A percentile compares a stretch with the other conserved stretches of the same genome.
These are phyloP conservation scores for Pleurozium schreberi DNA, from an alignment of 225 moss, liverwort and hornwort genomes.

Conservation along the genomic window DNA sequence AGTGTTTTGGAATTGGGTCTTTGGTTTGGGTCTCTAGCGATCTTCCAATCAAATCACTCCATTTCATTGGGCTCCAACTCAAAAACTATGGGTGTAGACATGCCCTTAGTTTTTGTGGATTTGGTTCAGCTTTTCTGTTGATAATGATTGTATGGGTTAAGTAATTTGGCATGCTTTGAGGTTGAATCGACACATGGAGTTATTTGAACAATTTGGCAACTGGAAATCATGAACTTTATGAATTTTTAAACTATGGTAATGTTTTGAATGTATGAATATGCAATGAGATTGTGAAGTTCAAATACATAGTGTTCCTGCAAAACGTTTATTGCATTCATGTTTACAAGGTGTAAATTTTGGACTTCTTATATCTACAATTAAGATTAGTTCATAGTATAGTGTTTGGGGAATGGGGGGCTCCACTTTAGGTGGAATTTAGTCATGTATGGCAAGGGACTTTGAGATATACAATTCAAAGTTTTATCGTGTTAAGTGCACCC, in stretches of 20 bases:
- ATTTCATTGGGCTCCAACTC: too few species aligned
- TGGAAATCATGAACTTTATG: not conserved
- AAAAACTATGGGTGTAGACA: too few species aligned
- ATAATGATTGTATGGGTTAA: not conserved
- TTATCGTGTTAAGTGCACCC: not conserved
- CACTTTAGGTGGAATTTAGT: fast-evolving
- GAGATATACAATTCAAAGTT: not conserved
- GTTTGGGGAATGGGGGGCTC: fast-evolving
- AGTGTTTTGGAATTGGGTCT: too few species aligned
- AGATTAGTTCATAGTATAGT: fast-evolving
- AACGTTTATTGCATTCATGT: fast-evolving
- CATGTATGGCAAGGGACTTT: fast-evolving
- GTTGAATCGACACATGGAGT: not conserved
- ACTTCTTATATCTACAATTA: not conserved
- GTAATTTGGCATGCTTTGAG: not conserved
- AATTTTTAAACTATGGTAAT: not conserved
- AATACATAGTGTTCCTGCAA: not conserved
- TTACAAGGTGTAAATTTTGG: not conserved
- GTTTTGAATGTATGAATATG: not conserved
- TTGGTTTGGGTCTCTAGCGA: too few species aligned
- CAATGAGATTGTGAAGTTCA: not conserved
- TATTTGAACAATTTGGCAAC: not conserved
- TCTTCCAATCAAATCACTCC: too few species aligned
- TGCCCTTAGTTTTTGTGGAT: not conserved
- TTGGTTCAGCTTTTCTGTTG: not conserved